Base-by-base conservation (phyloP, 177 flowering plant species). In the Vitis hybrid region DNA sequence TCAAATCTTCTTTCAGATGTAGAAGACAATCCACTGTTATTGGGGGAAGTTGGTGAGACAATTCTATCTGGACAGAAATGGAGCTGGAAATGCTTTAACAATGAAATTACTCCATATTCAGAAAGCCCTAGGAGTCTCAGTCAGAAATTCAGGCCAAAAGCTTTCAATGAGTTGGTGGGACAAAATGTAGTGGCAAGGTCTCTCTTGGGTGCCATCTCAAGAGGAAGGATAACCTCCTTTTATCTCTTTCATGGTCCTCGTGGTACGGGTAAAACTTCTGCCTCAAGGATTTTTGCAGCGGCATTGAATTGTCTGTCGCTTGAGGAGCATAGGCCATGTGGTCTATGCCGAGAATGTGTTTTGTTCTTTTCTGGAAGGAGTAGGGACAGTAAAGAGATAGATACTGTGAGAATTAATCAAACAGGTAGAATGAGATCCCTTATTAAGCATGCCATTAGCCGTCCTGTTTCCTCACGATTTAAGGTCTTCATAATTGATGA, bases 181-280 rank as follows among this genome's bases (percentile, higher is more conserved):
- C 99, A 95, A 67, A 74, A 74, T 77, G 80, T 84, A 1, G 94
- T 92, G 17, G 78, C 85, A 13, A 81, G 78, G 63, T 86, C 97
- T 66, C 90, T 95, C 49, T 65, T 83, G 61, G 82, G 78, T 77
- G 89, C 92, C 12, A 78, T 93, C 15, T 81, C 77, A 9, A 86
- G 69, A 75, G 81, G 85, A 53, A 87, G 78, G 78, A 74, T 88
- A 49, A 59, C 84, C 14, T 77, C 92, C 2, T 71, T 93, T 9
- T 95, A 93, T 81, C 85, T 95, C 14, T 95, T 95, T 59, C 86
- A 93, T 77, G 99, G 98, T 59, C 95, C 98, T 14, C 96, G 89
- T 44, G 99, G 99, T 52, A 91, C 99, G 1, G 99, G 99, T 3
- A 95, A 93, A 77, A 91, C 97, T 33, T 90, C 92, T 44, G 84